Evolutionary conservation across 208 protist genomes (phyloP).

Genomic region (Naegleria fowleri): DNA sequence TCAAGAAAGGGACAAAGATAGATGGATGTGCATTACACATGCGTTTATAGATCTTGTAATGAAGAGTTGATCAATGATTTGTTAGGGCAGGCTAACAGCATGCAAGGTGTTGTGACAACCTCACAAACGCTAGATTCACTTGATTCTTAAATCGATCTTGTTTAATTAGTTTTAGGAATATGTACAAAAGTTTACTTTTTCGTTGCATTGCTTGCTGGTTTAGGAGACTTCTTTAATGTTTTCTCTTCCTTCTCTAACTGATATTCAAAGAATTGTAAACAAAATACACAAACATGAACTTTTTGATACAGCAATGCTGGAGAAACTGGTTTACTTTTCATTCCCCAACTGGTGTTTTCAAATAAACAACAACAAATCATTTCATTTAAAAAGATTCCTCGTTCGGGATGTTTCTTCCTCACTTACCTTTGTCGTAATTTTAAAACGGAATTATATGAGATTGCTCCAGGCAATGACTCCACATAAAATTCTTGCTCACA

Average conservation of each 20-base stretch:
- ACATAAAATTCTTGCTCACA: slow-evolving; percentile 29
- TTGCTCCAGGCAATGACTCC: slow-evolving; percentile 20
- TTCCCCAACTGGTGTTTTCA: neutral
- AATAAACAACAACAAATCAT: neutral
- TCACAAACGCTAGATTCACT: too few relatives aligned
- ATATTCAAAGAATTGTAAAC: slow-evolving; percentile 27
- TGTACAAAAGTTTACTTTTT: too few relatives aligned
- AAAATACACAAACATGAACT: slow-evolving; percentile 26
- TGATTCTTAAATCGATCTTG: too few relatives aligned
- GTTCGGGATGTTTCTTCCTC: too few relatives aligned
- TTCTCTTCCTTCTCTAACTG: neutral
- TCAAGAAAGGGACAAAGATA: too few relatives aligned
- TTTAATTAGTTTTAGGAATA: too few relatives aligned
- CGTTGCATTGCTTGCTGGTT: neutral
- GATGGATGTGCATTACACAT: too few relatives aligned
- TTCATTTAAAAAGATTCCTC: neutral
- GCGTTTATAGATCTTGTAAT: too few relatives aligned
- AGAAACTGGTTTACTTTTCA: neutral
- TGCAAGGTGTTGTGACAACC: too few relatives aligned
- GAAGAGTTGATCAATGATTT: too few relatives aligned
- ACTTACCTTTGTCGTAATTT: slow-evolving; percentile 13
- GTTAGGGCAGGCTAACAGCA: too few relatives aligned
- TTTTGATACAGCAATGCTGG: slow-evolving; percentile 12
- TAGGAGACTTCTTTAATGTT: neutral
- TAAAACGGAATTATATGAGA: slow-evolving; percentile 32